These are phyloP conservation scores for Colletotrichum sp. DNA, from an alignment of 2,329 filamentous ascomycete genomes.

Conservation along the genomic window DNA sequence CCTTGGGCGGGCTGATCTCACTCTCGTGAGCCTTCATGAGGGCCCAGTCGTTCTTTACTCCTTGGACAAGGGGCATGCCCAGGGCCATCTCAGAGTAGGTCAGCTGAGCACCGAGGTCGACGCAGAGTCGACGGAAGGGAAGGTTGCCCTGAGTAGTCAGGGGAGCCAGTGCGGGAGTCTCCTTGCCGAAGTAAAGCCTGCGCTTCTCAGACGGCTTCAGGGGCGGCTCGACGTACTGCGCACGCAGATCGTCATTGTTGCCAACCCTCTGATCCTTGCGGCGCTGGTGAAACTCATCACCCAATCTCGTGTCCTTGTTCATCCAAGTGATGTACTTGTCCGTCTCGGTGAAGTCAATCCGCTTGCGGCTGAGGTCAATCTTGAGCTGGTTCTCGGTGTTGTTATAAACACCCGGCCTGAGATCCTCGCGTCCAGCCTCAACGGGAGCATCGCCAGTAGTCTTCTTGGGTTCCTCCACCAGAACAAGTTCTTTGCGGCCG, in stretches of 20 bases:
- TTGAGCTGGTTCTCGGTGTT: conserved; percentile 73
- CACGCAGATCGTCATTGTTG: conserved; percentile 72
- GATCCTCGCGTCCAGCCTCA: conserved; percentile 47
- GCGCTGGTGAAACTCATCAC: conserved; percentile 44
- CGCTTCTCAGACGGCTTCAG: conserved; percentile 93
- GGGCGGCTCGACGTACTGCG: conserved; percentile 83
- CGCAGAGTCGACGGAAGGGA: conserved; percentile 89
- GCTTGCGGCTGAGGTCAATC: conserved; percentile 76
- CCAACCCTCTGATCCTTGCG: conserved; percentile 46
- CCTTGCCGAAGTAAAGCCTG: conserved; percentile 88
- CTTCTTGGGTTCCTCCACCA: conserved; percentile 57
- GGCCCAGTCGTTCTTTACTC: conserved; percentile 92
- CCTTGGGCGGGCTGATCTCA: conserved; percentile 75
- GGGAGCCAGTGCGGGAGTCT: conserved; percentile 92
- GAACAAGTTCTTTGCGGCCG: conserved; percentile 80
- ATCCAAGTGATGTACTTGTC: conserved; percentile 82
- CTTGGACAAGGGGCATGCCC: conserved; percentile 86
- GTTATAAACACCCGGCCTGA: conserved; percentile 75
- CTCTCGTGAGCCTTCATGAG: conserved; percentile 90
- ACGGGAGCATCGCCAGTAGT: conserved; percentile 35
- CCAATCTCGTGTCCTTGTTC: conserved; percentile 60
- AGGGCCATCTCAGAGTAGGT: conserved; percentile 99
- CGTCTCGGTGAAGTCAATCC: conserved; percentile 72
- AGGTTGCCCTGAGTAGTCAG: conserved; percentile 97
- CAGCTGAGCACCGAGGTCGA: conserved; percentile 86